Percentiles rank a stretch among this genome's conserved stretches.
phyloP scores from a whole-genome alignment of 2,329 filamentous ascomycete species.

The Phialocephala sp. region DNA sequence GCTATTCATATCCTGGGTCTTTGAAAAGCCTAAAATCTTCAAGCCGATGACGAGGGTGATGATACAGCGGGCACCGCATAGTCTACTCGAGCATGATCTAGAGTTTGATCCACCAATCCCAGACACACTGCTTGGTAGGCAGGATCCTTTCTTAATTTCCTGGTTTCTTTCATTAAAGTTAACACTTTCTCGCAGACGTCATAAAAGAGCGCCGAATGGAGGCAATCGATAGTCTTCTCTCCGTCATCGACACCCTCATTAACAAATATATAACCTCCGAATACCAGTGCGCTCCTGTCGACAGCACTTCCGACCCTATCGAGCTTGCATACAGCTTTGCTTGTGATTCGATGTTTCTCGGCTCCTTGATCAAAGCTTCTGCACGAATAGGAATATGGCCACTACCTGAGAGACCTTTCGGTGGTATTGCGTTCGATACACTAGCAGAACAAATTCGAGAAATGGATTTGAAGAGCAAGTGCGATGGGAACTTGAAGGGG shows the following conservation, averaged over 20 bases:
- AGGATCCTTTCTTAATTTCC: background rate
- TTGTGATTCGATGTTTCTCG: slow-evolving; percentile 27
- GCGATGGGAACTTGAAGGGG: slow-evolving; percentile 8
- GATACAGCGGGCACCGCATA: background rate
- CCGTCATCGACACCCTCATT: background rate
- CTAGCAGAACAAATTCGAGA: background rate
- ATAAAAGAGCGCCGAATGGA: slow-evolving; percentile 2
- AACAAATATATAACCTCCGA: background rate
- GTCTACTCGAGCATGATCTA: background rate
- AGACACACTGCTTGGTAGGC: background rate
- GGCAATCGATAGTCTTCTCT: background rate
- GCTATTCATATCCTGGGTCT: slow-evolving; percentile 8
- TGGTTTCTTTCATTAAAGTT: too few species aligned
- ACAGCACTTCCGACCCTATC: background rate
- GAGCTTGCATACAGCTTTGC: background rate
- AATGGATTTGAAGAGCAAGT: slow-evolving; percentile 1
- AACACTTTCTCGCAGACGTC: background rate
- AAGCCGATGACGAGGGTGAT: background rate
- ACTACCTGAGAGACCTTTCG: slow-evolving; percentile 16
- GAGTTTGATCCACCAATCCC: slow-evolving; percentile 6
- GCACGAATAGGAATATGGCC: slow-evolving; percentile 19
- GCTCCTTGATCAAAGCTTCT: slow-evolving; percentile 26
- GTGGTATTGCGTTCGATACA: background rate
- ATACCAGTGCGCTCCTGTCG: background rate
- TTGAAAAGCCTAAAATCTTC: slow-evolving; percentile 8